Conservation (phyloP, 106 monocot genomes). For the Dendrobium officinale region DNA sequence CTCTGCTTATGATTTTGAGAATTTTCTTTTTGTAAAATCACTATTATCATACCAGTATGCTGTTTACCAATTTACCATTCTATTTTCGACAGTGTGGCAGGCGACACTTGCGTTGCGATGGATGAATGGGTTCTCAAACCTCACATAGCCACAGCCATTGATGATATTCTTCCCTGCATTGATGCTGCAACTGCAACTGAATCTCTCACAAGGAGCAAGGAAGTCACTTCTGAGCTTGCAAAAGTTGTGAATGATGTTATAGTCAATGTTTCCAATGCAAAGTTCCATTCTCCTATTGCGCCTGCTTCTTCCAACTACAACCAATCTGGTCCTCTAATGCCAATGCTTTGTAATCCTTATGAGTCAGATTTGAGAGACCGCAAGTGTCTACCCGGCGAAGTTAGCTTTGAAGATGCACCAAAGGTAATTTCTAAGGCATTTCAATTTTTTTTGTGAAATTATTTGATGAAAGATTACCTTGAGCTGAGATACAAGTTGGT, state of each 20-base stretch:
- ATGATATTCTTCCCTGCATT: conserved; percentile 83
- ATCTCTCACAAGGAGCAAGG: conserved; percentile 49
- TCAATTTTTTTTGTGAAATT: background rate
- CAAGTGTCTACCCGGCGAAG: conserved; percentile 42
- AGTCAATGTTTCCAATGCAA: conserved; percentile 41
- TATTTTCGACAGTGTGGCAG: conserved; percentile 43
- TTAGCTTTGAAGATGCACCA: conserved; percentile 50
- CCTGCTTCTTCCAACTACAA: conserved; percentile 48
- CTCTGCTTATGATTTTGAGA: no score
- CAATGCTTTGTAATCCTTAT: conserved; percentile 75
- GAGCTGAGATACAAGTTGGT: background rate
- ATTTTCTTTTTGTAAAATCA: background rate
- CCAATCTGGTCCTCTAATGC: conserved; percentile 75
- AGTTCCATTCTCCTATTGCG: conserved; percentile 36
- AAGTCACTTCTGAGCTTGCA: conserved; percentile 58
- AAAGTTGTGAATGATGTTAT: conserved; percentile 65
- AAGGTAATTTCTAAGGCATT: conserved; percentile 25
- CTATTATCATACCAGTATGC: background rate
- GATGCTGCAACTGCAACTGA: conserved; percentile 69
- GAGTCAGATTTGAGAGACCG: conserved; percentile 36
- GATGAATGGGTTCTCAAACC: conserved; percentile 83
- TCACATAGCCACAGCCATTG: conserved; percentile 64
- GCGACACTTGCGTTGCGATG: conserved; percentile 87
- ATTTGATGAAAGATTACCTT: background rate
- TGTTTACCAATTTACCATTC: background rate